phyloP scores from a whole-genome alignment of 805 yeast species.

The Scheffersomyces ergatensis region DNA sequence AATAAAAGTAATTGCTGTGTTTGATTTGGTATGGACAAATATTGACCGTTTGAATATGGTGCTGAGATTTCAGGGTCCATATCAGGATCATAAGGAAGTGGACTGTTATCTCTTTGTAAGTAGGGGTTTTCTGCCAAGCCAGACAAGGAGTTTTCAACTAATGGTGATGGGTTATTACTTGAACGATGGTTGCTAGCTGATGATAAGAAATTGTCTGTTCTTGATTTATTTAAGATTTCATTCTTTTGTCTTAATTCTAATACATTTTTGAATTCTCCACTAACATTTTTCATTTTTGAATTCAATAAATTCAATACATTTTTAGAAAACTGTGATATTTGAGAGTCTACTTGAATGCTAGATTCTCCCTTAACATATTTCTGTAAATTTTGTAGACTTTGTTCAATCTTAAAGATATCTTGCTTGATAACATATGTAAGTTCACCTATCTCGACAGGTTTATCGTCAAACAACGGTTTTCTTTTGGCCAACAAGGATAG shows the following conservation, averaged over 20 bases:
- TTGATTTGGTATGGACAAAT: constrained; percentile 77
- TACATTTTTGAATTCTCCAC: constrained; percentile 90
- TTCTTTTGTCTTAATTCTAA: constrained; percentile 81
- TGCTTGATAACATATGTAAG: constrained; percentile 85
- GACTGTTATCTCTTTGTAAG: constrained; percentile 9
- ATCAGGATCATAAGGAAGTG: constrained; percentile 20
- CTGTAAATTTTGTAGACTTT: constrained; percentile 62
- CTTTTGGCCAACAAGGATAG: constrained; percentile 83
- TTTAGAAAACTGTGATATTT: constrained; percentile 69
- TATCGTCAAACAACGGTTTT: constrained; percentile 89
- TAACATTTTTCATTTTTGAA: constrained; percentile 86
- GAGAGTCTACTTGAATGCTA: constrained; percentile 49
- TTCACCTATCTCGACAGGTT: constrained; percentile 91
- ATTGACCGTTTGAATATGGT: constrained; percentile 19
- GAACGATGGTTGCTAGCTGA: constrained; percentile 32
- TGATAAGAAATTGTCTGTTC: constrained; percentile 83
- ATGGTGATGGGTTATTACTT: constrained; percentile 26
- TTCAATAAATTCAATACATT: constrained; percentile 86
- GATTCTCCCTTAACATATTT: constrained; percentile 45
- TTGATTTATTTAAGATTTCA: constrained; percentile 73
- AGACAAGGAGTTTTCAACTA: constrained; percentile 8
- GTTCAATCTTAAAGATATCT: constrained; percentile 79
- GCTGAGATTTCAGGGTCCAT: constrained; percentile 21
- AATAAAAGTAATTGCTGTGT: constrained; percentile 72
- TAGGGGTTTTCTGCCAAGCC: constrained; percentile 37